Evolutionary conservation across 768 basidiomycete genomes (phyloP).

Genomic region (Suillus tomentosus): DNA sequence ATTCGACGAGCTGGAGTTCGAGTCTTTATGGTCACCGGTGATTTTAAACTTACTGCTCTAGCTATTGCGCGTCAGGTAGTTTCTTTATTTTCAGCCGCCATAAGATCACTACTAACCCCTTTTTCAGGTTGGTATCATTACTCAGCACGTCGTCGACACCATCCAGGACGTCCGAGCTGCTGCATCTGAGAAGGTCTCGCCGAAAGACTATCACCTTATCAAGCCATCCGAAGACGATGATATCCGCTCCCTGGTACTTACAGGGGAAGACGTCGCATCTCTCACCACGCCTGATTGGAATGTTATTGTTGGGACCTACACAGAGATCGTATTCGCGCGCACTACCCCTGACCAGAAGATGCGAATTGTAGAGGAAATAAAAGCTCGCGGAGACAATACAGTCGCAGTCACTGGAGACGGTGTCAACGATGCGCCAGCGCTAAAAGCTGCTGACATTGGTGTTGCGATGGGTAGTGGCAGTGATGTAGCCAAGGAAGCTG

Average conservation of each 20-base stretch:
- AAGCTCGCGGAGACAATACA: conserved; percentile 39
- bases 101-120: background rate
- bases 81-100: conserved; percentile 11
- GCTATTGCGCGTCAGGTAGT: conserved; percentile 45
- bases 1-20: conserved; percentile 49
- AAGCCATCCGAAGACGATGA: conserved; percentile 37
- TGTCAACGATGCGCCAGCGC: conserved; percentile 44
- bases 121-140: conserved; percentile 38
- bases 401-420: conserved; percentile 54
- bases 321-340: conserved; percentile 47
- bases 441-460: conserved; percentile 50
- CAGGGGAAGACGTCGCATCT: conserved; percentile 38
- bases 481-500: conserved; percentile 49
- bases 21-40: conserved; percentile 53
- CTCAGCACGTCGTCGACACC: conserved; percentile 32
- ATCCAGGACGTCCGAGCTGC: conserved; percentile 21
- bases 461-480: conserved; percentile 43
- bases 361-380: conserved; percentile 49
- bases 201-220: conserved; percentile 18
- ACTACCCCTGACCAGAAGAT: conserved; percentile 53
- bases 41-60: conserved; percentile 47
- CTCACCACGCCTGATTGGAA: conserved; percentile 37
- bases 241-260: conserved; percentile 37
- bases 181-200: conserved; percentile 21
- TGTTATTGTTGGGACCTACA: conserved; percentile 30